Evolutionary conservation across 495 filamentous ascomycete species (phyloP).

Genomic region (Penicillium psychrofluorescens): DNA sequence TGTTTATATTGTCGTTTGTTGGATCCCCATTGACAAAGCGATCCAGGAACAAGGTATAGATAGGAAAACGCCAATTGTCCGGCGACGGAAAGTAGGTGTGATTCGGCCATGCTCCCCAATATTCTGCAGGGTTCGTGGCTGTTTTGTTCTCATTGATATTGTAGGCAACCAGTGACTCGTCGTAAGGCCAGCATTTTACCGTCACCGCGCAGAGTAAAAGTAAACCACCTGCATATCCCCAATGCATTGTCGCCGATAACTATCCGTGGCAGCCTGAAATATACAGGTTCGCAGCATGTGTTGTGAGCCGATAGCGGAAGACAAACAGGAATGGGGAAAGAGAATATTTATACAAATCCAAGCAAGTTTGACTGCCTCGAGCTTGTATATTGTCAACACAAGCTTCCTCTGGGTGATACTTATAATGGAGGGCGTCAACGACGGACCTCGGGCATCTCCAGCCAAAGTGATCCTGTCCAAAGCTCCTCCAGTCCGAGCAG

Average conservation of each 20-base stretch:
- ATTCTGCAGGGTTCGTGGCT: constrained; percentile 53
- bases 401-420: no score
- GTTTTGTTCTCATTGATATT: constrained; percentile 58
- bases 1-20: constrained; percentile 63
- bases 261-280: background rate
- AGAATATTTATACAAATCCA: background rate
- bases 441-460: background rate
- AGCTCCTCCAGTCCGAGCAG: background rate
- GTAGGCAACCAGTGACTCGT: constrained; percentile 43
- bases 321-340: background rate
- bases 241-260: constrained; percentile 25
- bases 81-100: constrained; percentile 53
- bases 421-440: background rate
- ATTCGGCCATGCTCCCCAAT: constrained; percentile 52
- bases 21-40: constrained; percentile 69
- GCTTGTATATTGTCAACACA: no score
- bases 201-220: constrained; percentile 21
- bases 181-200: constrained; percentile 45
- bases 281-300: constrained; percentile 3
- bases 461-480: background rate
- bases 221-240: constrained; percentile 17
- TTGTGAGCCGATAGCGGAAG: background rate
- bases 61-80: constrained; percentile 62
- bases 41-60: constrained; percentile 66
- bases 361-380: no score